These are phyloP conservation scores for Diaporthe citrichinensis DNA, from an alignment of 2,329 filamentous ascomycete species.

Conservation along the genomic window DNA sequence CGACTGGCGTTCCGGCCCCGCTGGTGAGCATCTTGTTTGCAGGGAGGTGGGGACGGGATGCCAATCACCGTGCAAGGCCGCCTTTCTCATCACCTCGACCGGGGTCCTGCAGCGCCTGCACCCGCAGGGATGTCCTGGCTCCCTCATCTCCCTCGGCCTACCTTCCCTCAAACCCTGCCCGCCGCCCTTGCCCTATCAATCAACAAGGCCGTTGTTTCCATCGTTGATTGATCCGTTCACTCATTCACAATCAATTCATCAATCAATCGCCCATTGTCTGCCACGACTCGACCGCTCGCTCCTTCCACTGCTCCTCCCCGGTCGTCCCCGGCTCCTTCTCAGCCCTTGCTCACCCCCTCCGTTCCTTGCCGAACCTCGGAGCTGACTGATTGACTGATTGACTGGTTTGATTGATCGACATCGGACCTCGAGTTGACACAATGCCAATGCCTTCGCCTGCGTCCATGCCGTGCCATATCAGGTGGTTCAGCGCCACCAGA, in stretches of 20 bases:
- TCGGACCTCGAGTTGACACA: background rate
- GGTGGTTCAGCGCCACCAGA: conserved; percentile 27
- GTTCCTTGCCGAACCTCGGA: conserved; percentile 28
- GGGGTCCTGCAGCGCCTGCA: conserved; percentile 31
- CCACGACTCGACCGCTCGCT: conserved; percentile 28
- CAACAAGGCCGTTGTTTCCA: conserved; percentile 21
- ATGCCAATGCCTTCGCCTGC: conserved; percentile 10
- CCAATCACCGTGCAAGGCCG: conserved; percentile 24
- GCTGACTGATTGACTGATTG: conserved; percentile 8
- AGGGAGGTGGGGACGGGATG: conserved; percentile 22
- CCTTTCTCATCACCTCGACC: conserved; percentile 31
- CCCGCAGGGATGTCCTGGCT: conserved; percentile 24
- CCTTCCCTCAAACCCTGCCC: background rate
- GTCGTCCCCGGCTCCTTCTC: background rate
- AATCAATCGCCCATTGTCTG: conserved; percentile 13
- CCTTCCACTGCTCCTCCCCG: background rate
- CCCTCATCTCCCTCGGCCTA: conserved; percentile 21
- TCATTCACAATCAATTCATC: background rate
- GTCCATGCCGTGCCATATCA: conserved; percentile 26
- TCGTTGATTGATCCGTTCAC: conserved; percentile 22
- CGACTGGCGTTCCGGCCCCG: conserved; percentile 33
- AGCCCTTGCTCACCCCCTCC: background rate
- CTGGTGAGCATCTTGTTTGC: conserved; percentile 33
- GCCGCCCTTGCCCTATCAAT: conserved; percentile 16
- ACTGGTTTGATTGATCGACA: conserved; percentile 18